Conservation (phyloP, 176 grass and related monocot genomes). For the Olyra latifolia region DNA sequence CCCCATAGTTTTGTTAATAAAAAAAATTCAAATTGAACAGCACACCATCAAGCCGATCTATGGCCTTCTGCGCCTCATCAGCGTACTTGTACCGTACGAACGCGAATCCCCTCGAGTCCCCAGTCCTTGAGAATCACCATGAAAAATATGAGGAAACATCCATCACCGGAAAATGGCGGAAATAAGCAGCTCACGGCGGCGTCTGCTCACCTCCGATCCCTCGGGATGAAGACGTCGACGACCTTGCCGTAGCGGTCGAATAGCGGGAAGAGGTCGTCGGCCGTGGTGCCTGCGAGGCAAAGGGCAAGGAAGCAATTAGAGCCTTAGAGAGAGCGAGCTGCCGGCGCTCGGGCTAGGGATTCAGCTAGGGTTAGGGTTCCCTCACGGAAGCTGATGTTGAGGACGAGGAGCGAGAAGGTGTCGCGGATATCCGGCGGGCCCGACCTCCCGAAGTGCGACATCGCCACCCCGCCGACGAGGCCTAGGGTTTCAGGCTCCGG, state of each 20-base stretch:
- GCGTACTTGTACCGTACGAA: slow-evolving; percentile 97
- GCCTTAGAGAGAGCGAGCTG: neutral
- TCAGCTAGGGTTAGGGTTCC: slow-evolving; percentile 33
- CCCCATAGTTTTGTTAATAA: neutral
- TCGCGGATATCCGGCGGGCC: slow-evolving; percentile 89
- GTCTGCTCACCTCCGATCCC: slow-evolving; percentile 73
- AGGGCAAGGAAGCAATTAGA: slow-evolving; percentile 1
- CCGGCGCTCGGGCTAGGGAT: neutral
- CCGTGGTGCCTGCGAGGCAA: slow-evolving; percentile 61
- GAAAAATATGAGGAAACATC: neutral
- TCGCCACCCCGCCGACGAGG: slow-evolving; percentile 13
- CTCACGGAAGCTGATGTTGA: slow-evolving; percentile 95
- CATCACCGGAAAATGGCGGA: neutral
- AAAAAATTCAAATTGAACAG: neutral
- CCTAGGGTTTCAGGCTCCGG: slow-evolving; percentile 53
- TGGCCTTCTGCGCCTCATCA: slow-evolving; percentile 91
- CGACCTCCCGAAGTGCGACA: slow-evolving; percentile 96
- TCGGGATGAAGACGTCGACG: slow-evolving; percentile 94
- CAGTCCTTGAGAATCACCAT: slow-evolving; percentile 44
- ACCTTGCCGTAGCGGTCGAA: slow-evolving; percentile 97
- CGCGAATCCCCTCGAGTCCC: slow-evolving; percentile 90
- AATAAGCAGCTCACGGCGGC: neutral
- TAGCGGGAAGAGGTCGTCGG: slow-evolving; percentile 90
- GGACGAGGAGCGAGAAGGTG: slow-evolving; percentile 92
- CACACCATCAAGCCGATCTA: slow-evolving; percentile 87